Base-by-base conservation (phyloP, 345 rosid species). In the Brassica rapa region DNA sequence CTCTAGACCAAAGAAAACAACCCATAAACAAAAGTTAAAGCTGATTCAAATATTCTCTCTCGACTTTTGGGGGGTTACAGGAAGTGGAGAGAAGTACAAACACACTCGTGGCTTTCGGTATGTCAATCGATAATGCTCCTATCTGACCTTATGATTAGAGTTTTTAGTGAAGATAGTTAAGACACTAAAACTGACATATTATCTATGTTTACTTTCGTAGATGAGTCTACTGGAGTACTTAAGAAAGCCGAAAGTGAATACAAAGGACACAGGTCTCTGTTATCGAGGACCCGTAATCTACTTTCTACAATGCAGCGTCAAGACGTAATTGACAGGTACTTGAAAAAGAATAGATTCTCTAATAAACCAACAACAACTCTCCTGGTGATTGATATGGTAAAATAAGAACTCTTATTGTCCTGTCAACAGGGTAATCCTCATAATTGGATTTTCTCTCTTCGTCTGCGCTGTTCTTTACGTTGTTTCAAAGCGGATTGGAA, bases 231-330 rank as follows among this genome's bases (percentile, higher is more conserved):
- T 0, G 91, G 92, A 72, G 89, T 88, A 19, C 80, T 95, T 62
- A 87, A 68, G 61, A 91, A 91, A 77, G 97, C 99, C 57, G 98
- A 95, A 82, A 91, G 87, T 81, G 98, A 95, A 85, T 95, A 95
- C 82, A 93, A 91, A 85, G 98, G 97, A 51, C 99, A 95, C 51
- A 90, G 83, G 63, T 93, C 97, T 1, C 68, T 95, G 85, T 81
- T 95, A 79, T 87, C 85, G 76, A 86, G 98, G 86, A 93, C 98
- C 0, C 82, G 97, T 14, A 87, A 90, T 82, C 83, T 95, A 68
- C 96, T 95, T 68, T 93, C 98, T 5, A 91, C 90, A 25, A 95
- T 91, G 97, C 90, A 91, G 79, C 93, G 93, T 10, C 98, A 93
- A 81, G 98, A 95, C 80, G 89, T 95, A 30, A 80, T 93, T 43